Base-by-base conservation (phyloP, 148 eudicot genomes). In the Tetragonia tetragonoides region DNA sequence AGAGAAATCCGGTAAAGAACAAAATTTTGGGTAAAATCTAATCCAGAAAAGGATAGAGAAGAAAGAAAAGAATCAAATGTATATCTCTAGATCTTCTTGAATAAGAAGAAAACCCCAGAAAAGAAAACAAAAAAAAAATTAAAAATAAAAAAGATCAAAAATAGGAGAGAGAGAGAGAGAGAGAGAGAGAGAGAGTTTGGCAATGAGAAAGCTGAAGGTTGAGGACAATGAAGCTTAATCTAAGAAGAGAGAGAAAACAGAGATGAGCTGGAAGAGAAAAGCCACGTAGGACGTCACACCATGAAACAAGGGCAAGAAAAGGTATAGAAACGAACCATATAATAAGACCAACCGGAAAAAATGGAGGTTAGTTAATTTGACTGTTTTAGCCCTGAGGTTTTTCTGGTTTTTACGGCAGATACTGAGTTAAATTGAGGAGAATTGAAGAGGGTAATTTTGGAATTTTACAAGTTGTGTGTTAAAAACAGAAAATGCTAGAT, bases 281-380 rank as follows among this genome's bases (percentile, higher is more conserved):
- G 67, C 68, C 74, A 77, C 75, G 80, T 70, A 77, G 70, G 75
- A 77, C 7, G 62, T 37, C 24, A 69, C 56, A 69, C 59, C 59
- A 24, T 64, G 61, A 78, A 78, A 60, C 6, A 60, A 62, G 79
- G 73, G 56, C n/a, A 65, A 49, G 15, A 64, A 44, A 63, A 24
- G 56, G 46, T 10, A 24, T 65, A 67, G 24, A 66, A 20, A 34
- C 37, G 37, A 68, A 7, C 37, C 15, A 28, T 42, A 61, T 61
- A 44, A 38, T 10, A 75, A 53, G 44, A 72, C 18, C 37, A 46
- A 69, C 39, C 67, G 40, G 23, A 34, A 68, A 69, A 59, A 49
- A 59, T 46, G 74, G 68, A 5, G 15, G 67, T 38, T 39, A 4
- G 23, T 54, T 23, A 6, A 17, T 24, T 40, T 40, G 66, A 42